Base-by-base conservation (phyloP, 495 filamentous ascomycete genomes). In the Sordaria brevicollis region DNA sequence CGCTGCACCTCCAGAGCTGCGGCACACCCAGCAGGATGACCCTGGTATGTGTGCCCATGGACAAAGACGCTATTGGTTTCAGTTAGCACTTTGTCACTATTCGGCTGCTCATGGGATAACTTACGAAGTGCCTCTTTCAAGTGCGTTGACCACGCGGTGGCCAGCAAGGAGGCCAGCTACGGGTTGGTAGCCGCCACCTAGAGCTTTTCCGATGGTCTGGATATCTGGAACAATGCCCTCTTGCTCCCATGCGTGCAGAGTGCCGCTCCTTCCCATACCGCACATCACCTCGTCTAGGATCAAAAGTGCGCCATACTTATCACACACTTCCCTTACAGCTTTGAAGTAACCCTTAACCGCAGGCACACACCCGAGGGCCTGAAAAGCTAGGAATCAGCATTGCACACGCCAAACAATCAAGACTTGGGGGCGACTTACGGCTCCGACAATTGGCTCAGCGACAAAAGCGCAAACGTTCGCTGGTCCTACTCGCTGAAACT, bases 201-300 rank as follows among this genome's bases (percentile, higher is more conserved):
- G 81, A 0, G 86, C 88, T 74, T 93, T 93, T 1, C 86, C 90
- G n/a, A 91, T 74, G 33, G 76, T 78, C 71, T 90, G 87, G 41
- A 93, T 84, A 75, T 92, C 90, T 0, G 82, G 82, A 13, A 72
- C 66, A n/a, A 83, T 71, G 1, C 78, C 80, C 75, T 92, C 89
- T 54, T 87, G 84, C 68, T 91, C 83, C 88, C 89, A 93, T 3
- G 87, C 89, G 67, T 90, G 88, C 5, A 91, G 75, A 4, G 87
- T 90, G 0, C 90, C 90, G 17, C 83, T 86, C 8, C 89, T 83
- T 1, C 90, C 91, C 86, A 91, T 92, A 0, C 90, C 92, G 74
- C 89, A 88, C 91, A 94, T 93, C 37, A 93, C 86, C 70, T 94
- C 92, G 69, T 94, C 92, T 6, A 93, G 76, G 54, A 93, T 89